These are phyloP conservation scores for Dictyostelium intermedium DNA, from an alignment of 78 protist species.

Conservation along the genomic window DNA sequence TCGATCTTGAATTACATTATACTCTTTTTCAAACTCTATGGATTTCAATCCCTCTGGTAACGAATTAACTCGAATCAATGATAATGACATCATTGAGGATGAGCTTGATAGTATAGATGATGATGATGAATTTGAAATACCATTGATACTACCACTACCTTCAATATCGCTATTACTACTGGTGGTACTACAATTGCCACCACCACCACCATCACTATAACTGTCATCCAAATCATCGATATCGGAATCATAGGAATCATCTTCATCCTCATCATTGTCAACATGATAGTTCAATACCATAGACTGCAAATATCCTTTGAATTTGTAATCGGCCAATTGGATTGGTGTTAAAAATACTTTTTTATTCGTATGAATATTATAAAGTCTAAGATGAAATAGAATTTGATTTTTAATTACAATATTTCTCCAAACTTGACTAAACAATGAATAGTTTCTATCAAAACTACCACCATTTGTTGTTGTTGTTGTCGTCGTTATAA, in stretches of 20 bases:
- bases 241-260: not conserved
- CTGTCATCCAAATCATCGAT: not conserved
- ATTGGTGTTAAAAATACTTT: not conserved
- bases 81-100: not conserved
- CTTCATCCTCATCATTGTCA: not conserved
- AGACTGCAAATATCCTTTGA: not conserved
- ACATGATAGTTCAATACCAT: not conserved
- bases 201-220: not conserved
- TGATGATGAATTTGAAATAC: not conserved
- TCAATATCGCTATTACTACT: not conserved
- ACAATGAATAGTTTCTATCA: not conserved
- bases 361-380: not conserved
- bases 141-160: not conserved
- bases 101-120: not conserved
- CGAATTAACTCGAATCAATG: not conserved
- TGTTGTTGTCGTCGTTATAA: not conserved
- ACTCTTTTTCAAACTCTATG: not conserved
- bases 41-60: not conserved
- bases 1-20: not conserved
- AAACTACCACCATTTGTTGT: not conserved
- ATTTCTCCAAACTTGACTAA: not conserved
- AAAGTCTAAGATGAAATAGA: not conserved
- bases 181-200: no score
- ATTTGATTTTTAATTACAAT: not conserved
- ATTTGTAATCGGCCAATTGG: not conserved